Conservation (phyloP, 179 eudicot species). For the Beta lomatogona region DNA sequence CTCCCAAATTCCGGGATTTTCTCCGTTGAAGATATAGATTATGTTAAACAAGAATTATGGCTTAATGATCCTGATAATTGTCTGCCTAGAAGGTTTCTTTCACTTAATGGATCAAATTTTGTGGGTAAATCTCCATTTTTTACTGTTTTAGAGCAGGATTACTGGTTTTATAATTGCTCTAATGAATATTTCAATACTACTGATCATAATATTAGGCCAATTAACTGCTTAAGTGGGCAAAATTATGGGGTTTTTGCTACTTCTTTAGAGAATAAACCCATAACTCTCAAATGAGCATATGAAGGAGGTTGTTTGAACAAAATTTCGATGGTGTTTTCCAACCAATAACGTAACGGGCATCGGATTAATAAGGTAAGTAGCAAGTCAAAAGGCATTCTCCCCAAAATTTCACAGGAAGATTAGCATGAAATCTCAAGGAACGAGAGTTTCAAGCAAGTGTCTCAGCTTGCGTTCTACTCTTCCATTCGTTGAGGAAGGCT, state of each 20-base stretch:
- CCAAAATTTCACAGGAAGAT: no score
- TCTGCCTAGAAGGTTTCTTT: constrained; percentile 23
- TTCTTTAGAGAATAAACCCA: neutral
- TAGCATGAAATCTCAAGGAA: no score
- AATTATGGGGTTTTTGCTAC: constrained; percentile 24
- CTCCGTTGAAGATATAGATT: constrained; percentile 23
- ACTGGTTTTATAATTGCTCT: constrained; percentile 31
- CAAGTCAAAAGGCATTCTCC: no score
- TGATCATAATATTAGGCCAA: neutral
- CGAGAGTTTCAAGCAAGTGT: no score
- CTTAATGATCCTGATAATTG: constrained; percentile 30
- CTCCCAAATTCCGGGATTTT: constrained; percentile 25
- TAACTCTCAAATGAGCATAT: no score
- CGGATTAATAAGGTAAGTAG: no score
- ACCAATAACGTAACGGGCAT: no score
- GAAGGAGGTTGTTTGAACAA: no score
- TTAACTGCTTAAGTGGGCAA: constrained; percentile 24
- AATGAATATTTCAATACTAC: constrained; percentile 11
- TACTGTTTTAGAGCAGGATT: constrained; percentile 14
- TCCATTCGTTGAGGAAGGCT: no score
- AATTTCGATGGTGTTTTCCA: no score
- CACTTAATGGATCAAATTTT: neutral
- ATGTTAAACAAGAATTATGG: constrained; percentile 21
- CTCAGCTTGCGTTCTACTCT: no score
- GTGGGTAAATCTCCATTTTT: constrained; percentile 18